phyloP scores from a whole-genome alignment of 1,139 yeast genomes.

The Pneumocystis carinii region DNA sequence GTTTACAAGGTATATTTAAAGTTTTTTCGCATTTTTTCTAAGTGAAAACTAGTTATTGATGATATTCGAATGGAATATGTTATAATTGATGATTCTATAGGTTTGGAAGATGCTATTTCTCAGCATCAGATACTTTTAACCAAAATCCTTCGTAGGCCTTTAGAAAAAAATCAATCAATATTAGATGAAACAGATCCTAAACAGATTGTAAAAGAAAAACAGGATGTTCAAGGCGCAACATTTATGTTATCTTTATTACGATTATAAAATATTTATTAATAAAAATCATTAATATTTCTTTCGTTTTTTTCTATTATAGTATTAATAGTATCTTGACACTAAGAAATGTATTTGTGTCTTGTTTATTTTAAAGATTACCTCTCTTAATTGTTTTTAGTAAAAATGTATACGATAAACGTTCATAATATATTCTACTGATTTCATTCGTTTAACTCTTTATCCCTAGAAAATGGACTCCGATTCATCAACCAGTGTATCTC shows the following conservation, averaged over 20 bases:
- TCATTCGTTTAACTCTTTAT: too few species aligned
- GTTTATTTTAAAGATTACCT: background rate
- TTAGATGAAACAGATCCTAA: conserved; percentile 17
- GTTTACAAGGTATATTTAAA: conserved; percentile 36
- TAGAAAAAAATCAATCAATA: conserved; percentile 15
- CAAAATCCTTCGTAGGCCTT: conserved; percentile 57
- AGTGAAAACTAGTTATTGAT: conserved; percentile 52
- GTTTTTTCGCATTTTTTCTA: background rate
- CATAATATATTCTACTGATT: background rate
- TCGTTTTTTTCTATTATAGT: too few species aligned
- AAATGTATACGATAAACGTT: too few species aligned
- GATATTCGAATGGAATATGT: conserved; percentile 79
- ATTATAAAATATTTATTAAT: background rate
- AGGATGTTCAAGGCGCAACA: conserved; percentile 68
- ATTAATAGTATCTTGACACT: too few species aligned
- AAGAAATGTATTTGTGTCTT: background rate
- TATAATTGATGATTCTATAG: conserved; percentile 47
- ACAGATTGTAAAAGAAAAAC: conserved; percentile 75
- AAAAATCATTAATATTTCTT: too few species aligned
- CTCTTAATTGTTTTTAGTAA: too few species aligned
- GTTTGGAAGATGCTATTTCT: conserved; percentile 47
- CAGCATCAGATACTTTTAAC: conserved; percentile 53
- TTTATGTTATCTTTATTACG: conserved; percentile 69
- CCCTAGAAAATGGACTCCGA: background rate
- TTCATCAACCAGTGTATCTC: background rate